Percentiles rank a stretch among this genome's conserved stretches.
Conservation (phyloP, 1,139 yeast genomes). For the Neolecta irregularis region DNA sequence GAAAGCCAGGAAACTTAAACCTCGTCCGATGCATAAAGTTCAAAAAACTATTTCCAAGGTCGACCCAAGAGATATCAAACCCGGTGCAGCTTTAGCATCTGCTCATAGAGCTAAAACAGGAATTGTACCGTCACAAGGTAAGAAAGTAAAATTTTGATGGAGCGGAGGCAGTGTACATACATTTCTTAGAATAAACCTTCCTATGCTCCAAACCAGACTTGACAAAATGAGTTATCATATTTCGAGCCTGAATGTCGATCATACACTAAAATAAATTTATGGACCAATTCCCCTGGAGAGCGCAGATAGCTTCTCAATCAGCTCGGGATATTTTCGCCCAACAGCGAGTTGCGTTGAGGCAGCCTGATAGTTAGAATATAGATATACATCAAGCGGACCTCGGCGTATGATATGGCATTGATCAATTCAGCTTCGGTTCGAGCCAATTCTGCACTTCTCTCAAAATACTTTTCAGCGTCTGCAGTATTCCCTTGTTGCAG, state of each 20-base stretch:
- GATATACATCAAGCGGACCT: constrained; percentile 33
- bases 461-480: constrained; percentile 68
- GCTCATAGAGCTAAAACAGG: constrained; percentile 88
- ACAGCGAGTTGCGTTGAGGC: constrained; percentile 2
- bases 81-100: constrained; percentile 74
- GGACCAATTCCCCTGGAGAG: constrained; percentile 2
- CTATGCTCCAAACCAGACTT: not conserved
- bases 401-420: constrained; percentile 85
- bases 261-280: not conserved
- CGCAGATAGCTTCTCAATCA: constrained; percentile 1
- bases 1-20: not conserved
- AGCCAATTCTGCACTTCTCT: constrained; percentile 65
- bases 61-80: constrained; percentile 31
- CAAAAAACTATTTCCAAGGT: constrained; percentile 7
- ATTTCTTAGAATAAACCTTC: not conserved
- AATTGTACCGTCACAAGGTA: constrained; percentile 33
- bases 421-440: constrained; percentile 76
- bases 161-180: not conserved
- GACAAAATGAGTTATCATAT: not conserved
- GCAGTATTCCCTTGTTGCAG: constrained; percentile 69
- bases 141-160: not conserved
- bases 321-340: constrained; percentile 2
- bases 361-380: too few relatives aligned
- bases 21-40: constrained; percentile 1
- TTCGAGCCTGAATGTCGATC: not conserved